Conservation (phyloP, 1,284 basidiomycete species). For the Leccinum discolor region DNA sequence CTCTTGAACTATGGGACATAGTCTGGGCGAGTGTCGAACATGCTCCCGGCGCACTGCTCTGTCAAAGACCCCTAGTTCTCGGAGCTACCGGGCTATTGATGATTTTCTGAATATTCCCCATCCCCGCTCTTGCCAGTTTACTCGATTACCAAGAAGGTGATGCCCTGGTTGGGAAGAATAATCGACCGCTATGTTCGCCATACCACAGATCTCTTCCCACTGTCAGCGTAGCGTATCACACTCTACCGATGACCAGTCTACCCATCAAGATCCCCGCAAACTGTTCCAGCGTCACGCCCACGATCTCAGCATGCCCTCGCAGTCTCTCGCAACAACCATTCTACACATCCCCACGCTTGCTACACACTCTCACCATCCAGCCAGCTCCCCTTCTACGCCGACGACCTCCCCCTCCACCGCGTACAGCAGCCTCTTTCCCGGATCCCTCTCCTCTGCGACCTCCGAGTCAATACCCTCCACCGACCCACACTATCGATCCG, state of each 20-base stretch:
- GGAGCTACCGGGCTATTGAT: too few relatives aligned
- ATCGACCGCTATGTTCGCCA: slow-evolving; percentile 17
- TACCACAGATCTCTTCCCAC: neutral
- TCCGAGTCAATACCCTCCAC: slow-evolving; percentile 24
- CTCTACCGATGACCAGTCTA: slow-evolving; percentile 18
- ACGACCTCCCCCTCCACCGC: slow-evolving; percentile 28
- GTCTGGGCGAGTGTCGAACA: too few relatives aligned
- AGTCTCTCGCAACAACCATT: slow-evolving; percentile 14
- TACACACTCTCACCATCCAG: slow-evolving; percentile 6
- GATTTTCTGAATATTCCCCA: too few relatives aligned
- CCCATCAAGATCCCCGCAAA: slow-evolving; percentile 11
- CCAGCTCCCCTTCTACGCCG: slow-evolving; percentile 28
- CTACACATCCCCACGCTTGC: slow-evolving; percentile 3
- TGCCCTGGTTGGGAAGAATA: too few relatives aligned
- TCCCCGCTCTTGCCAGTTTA: too few relatives aligned
- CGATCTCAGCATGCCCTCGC: slow-evolving; percentile 19
- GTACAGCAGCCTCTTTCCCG: slow-evolving; percentile 18
- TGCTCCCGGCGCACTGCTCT: too few relatives aligned
- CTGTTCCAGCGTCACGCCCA: slow-evolving; percentile 11
- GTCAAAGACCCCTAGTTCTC: too few relatives aligned
- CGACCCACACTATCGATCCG: slow-evolving; percentile 16
- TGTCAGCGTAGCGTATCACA: slow-evolving; percentile 19
- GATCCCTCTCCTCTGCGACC: slow-evolving; percentile 26
- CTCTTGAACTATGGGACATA: too few relatives aligned
- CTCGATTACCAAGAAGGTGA: too few relatives aligned